Conservation (phyloP, 306 rosid species). For the Arachis stenosperma region DNA sequence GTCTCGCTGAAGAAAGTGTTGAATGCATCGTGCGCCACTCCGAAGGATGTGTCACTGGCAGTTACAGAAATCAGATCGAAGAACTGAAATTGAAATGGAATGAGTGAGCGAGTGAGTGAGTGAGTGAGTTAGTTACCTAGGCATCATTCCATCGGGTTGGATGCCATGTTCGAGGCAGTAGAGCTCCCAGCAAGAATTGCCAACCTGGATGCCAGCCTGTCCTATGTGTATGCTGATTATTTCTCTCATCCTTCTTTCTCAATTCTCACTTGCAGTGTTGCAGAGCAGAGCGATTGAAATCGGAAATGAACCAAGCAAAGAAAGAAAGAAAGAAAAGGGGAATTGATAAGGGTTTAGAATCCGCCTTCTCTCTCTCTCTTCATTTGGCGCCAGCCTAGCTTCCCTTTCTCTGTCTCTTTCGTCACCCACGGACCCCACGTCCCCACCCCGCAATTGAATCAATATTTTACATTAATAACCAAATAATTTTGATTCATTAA, state of each 20-base stretch:
- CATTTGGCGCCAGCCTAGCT: constrained; percentile 40
- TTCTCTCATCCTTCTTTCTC: constrained; percentile 67
- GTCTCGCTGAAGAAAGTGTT: constrained; percentile 98
- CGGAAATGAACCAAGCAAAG: neutral
- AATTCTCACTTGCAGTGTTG: neutral
- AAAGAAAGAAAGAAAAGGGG: neutral
- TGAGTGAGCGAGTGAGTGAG: neutral
- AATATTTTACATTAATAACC: neutral
- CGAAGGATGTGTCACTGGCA: constrained; percentile 54
- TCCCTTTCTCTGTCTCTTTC: neutral
- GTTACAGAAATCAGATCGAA: neutral
- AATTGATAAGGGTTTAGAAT: constrained; percentile 42
- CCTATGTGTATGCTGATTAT: constrained; percentile 97
- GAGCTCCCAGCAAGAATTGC: constrained; percentile 99
- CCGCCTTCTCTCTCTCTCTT: constrained; percentile 8
- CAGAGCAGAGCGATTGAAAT: neutral
- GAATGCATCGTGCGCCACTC: constrained; percentile 89
- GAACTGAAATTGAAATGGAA: neutral
- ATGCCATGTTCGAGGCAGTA: constrained; percentile 99
- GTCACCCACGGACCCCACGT: constrained; percentile 17
- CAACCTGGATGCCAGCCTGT: constrained; percentile 97
- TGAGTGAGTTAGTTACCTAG: constrained; percentile 49
- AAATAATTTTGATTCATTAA: too few relatives aligned
- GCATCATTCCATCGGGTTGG: constrained; percentile 92
- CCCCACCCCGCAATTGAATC: neutral